Evolutionary conservation across 2,329 filamentous ascomycete species (phyloP).

Genomic region (Fusarium succisae): DNA sequence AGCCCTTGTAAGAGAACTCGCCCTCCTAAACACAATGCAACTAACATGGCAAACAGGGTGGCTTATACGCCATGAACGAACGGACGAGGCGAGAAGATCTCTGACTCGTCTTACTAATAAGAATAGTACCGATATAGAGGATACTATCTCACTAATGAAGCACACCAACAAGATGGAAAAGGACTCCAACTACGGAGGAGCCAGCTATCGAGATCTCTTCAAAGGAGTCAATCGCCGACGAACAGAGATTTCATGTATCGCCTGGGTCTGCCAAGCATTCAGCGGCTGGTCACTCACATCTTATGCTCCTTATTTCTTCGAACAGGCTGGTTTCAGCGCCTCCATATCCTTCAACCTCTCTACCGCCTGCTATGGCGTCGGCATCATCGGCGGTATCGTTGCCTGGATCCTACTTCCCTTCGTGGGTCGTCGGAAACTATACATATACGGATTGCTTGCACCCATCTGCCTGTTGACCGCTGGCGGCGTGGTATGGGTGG

Average conservation of each 20-base stretch:
- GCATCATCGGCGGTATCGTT: conserved; percentile 52
- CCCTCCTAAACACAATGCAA: neutral
- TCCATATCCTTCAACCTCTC: conserved; percentile 51
- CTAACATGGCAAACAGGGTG: conserved; percentile 41
- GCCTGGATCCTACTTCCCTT: conserved; percentile 52
- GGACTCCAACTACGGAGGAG: conserved; percentile 48
- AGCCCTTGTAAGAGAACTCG: conserved; percentile 47
- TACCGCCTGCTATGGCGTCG: conserved; percentile 52
- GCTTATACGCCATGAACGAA: conserved; percentile 49
- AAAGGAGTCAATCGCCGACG: conserved; percentile 41
- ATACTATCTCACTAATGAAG: conserved; percentile 54
- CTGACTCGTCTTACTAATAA: conserved; percentile 45
- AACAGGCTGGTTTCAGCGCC: conserved; percentile 52
- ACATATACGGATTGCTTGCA: conserved; percentile 47
- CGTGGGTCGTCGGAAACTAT: conserved; percentile 53
- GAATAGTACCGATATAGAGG: conserved; percentile 50
- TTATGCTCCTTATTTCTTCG: conserved; percentile 53
- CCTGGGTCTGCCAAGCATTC: conserved; percentile 42
- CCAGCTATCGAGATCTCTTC: conserved; percentile 33
- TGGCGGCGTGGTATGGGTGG: conserved; percentile 51
- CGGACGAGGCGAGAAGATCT: conserved; percentile 45
- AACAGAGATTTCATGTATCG: conserved; percentile 43
- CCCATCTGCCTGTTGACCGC: conserved; percentile 46
- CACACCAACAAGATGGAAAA: conserved; percentile 56
- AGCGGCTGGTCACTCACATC: conserved; percentile 35